phyloP scores from a whole-genome alignment of 257 asterid genomes.

The Nicotiana undulata region DNA sequence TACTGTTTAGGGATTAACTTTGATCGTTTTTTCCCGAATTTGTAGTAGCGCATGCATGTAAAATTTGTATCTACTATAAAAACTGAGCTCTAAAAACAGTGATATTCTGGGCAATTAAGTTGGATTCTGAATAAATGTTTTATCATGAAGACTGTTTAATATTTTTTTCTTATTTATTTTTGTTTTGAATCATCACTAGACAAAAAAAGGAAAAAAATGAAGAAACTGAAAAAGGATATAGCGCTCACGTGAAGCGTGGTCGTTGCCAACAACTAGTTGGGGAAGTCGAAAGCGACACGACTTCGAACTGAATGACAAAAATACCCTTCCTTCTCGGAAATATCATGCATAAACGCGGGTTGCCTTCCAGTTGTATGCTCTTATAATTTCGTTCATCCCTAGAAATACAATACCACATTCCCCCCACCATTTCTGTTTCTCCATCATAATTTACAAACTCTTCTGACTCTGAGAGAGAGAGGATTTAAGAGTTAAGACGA shows the following conservation, averaged over 20 bases:
- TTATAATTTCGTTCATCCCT: not conserved
- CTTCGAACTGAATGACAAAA: not conserved
- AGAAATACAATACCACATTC: not conserved
- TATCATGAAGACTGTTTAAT: too few species aligned
- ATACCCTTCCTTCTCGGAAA: not conserved
- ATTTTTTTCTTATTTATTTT: too few species aligned
- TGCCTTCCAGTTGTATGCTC: not conserved
- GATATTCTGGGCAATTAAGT: too few species aligned
- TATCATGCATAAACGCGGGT: slow-evolving; percentile 2
- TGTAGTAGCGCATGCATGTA: too few species aligned
- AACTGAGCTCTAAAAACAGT: too few species aligned
- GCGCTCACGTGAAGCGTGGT: slow-evolving; percentile 2
- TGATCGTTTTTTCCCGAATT: too few species aligned
- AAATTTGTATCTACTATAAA: too few species aligned
- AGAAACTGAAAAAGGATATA: not conserved
- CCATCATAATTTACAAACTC: not conserved
- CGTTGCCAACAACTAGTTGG: not conserved
- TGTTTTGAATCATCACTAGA: not conserved
- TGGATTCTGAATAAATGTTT: too few species aligned
- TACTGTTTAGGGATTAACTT: too few species aligned
- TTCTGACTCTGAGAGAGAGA: not conserved
- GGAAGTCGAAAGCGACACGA: not conserved
- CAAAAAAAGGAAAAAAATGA: not conserved
- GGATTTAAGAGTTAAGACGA: not conserved
- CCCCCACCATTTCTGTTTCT: not conserved